These are phyloP conservation scores for Phoma sp. DNA, from an alignment of 2,329 filamentous ascomycete species.

Conservation along the genomic window DNA sequence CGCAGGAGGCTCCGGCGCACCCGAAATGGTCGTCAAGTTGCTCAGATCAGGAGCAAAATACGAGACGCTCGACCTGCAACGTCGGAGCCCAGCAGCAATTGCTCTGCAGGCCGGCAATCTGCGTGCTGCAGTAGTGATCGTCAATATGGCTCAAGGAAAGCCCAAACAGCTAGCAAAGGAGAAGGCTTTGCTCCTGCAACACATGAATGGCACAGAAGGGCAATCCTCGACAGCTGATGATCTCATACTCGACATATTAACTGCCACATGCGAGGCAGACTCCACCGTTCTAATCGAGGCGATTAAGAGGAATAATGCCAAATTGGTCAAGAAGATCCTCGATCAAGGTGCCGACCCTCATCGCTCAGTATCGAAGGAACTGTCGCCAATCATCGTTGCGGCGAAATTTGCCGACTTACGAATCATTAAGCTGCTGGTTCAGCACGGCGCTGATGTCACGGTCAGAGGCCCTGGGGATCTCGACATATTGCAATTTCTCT, in stretches of 20 bases:
- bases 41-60: conserved; percentile 38
- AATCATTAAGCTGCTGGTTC: conserved; percentile 35
- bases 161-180: conserved; percentile 36
- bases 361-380: conserved; percentile 27
- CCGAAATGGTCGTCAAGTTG: conserved; percentile 30
- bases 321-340: conserved; percentile 39
- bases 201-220: conserved; percentile 35
- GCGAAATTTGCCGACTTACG: conserved; percentile 32
- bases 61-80: conserved; percentile 26
- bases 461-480: conserved; percentile 29
- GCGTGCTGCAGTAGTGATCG: conserved; percentile 39
- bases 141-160: conserved; percentile 36
- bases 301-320: conserved; percentile 37
- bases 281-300: conserved; percentile 42
- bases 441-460: conserved; percentile 37
- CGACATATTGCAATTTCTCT: conserved; percentile 36
- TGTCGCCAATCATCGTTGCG: conserved; percentile 38
- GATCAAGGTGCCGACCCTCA: conserved; percentile 40
- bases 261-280: conserved; percentile 41
- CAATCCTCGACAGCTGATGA: conserved; percentile 37
- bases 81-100: conserved; percentile 35
- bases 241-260: conserved; percentile 41
- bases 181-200: conserved; percentile 40
- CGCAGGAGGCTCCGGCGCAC: conserved; percentile 30
- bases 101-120: conserved; percentile 37